Evolutionary conservation across 768 basidiomycete species (phyloP).

Genomic region (Wakefieldia striispora): DNA sequence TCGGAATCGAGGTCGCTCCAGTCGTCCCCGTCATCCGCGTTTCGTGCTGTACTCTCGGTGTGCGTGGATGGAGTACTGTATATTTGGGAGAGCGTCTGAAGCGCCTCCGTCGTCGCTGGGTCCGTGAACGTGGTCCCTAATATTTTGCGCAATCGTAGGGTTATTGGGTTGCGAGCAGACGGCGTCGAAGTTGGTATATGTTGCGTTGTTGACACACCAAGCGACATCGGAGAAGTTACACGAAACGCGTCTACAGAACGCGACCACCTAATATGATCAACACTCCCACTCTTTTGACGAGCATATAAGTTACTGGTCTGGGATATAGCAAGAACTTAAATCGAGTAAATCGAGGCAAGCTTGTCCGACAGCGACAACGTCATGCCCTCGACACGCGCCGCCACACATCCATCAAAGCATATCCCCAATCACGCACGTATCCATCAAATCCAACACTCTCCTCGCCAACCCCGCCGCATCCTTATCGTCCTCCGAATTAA

Average conservation of each 20-base stretch:
- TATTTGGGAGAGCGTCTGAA: constrained; percentile 78
- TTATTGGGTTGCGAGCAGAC: constrained; percentile 62
- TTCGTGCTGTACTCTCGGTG: constrained; percentile 13
- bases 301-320: too few species aligned
- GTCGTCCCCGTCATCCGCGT: constrained; percentile 36
- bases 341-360: too few species aligned
- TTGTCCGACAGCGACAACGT: too few species aligned
- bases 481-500: constrained; percentile 55
- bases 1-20: constrained; percentile 23
- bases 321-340: too few species aligned
- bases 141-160: constrained; percentile 86
- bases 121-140: constrained; percentile 80
- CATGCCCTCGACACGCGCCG: too few species aligned
- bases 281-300: too few species aligned
- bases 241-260: too few species aligned
- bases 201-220: constrained; percentile 6
- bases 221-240: too few species aligned
- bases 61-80: constrained; percentile 50
- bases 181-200: constrained; percentile 9
- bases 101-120: constrained; percentile 72
- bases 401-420: constrained; percentile 16
- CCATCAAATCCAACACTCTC: constrained; percentile 51
- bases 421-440: constrained; percentile 29
- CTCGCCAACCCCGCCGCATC: constrained; percentile 58
- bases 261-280: too few species aligned